Base-by-base conservation (phyloP, 176 grass and related monocot genomes). In the Oropetium thomaeum region DNA sequence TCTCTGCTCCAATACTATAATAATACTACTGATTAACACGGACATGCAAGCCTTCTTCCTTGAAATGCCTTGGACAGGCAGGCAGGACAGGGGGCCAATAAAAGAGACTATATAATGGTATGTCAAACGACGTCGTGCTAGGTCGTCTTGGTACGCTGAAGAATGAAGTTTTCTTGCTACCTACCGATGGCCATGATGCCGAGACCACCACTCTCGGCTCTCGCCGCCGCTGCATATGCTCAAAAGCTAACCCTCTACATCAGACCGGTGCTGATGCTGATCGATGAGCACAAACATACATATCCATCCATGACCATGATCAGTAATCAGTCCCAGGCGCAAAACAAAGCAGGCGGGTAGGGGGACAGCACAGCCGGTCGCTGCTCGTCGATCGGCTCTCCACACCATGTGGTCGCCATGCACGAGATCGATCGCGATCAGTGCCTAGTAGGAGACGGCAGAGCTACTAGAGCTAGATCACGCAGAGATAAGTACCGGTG, bases 391-490 rank as follows among this genome's bases (percentile, higher is more conserved):
- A 40, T 11, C 82, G n/a, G 71, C 75, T 86, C 76, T 86, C 19
- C 81, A n/a, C n/a, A n/a, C 25, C 79, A 78, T 87, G 85, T 87
- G 73, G 73, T 82, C 39, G 85, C 75, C 80, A 74, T 69, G 26
- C 80, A 74, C 75, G 26, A 82, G 73, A 74, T 28, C 53, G 53
- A 75, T 61, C 55, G 37, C 72, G 42, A 54, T 83, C 72, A 10
- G 29, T 60, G 61, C 23, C 41, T 20, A 67, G 26, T 78, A 72
- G 73, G n/a, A n/a, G n/a, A n/a, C n/a, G 51, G 65, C 78, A 77
- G 42, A 28, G 34, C 57, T 37, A n/a, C n/a, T n/a, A n/a, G n/a
- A 65, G 33, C 47, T 44, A 44, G 44, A 65, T 30, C 42, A 69
- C 53, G 34, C 20, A 42, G 82, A 4, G 55, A 78, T 71, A 54